Evolutionary conservation across 768 basidiomycete genomes (phyloP), one percentile per base, ranked within the genome.

Genomic region (Boletellus emodensis): DNA sequence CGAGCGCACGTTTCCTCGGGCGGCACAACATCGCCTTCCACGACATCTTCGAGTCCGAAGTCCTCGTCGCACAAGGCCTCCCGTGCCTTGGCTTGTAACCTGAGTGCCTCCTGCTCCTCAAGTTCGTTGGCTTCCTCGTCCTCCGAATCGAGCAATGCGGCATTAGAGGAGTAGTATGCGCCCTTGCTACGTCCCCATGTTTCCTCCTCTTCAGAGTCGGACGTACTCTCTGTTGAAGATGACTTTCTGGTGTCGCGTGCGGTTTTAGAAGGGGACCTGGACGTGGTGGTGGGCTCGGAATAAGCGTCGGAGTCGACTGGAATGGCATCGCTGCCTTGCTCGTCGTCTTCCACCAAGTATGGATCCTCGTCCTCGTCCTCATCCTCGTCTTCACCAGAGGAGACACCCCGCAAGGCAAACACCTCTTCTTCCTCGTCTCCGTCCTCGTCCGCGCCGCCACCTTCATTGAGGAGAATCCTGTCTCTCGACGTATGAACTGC

Each of bases 41-140:
- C 66, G 36, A 72, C 66, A 54, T 87, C 90, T 22, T 76, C 80
- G 38, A 97, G 71, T 11, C 94, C 94, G 61, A 90, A 96, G 67
- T 97, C 94, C 14, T 80, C 83, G 39, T 91, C 88, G 9, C 58
- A 69, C 75, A 95, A 76, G 11, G 68, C 77, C 56, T 90, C 85
- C 30, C 86, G 76, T 20, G 80, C 74, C 70, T 90, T 93, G 34
- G 71, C 67, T 66, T 95, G 94, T 40, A 95, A 69, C 50, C 90
- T 75, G 58, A 71, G 83, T 7, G 88, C 90, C 66, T 97, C 94
- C 63, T 87, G 83, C 64, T 91, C 90, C 61, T 97, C 93, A 44
- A 95, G 71, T 56, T 88, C 86, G 61, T 89, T 81, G 32, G 83
- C 88, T 66, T 95, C 94, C 60, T 95, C 94, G 55, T 94, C 87